These are phyloP conservation scores for Solanum peruvianum DNA, from an alignment of 257 asterid genomes.

Conservation along the genomic window DNA sequence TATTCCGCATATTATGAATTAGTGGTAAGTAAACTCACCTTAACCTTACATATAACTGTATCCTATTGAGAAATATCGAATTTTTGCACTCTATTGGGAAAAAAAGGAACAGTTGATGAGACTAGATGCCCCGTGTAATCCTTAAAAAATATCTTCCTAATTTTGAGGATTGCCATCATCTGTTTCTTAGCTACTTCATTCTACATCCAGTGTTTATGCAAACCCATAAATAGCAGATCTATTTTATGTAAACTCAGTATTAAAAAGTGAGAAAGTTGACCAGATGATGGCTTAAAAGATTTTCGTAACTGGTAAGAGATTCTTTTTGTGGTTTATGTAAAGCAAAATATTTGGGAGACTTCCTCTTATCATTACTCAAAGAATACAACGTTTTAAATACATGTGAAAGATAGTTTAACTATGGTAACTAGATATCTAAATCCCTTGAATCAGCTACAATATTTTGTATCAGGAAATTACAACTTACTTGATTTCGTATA, in stretches of 20 bases:
- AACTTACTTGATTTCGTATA: background rate
- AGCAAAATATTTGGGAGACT: background rate
- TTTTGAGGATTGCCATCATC: background rate
- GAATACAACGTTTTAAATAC: background rate
- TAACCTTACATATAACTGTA: background rate
- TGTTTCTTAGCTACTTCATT: background rate
- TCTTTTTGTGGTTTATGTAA: background rate
- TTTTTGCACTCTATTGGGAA: background rate
- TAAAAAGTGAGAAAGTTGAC: background rate
- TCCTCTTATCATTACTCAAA: background rate
- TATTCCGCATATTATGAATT: conserved; percentile 80
- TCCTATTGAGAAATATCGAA: background rate
- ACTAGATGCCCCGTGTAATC: background rate
- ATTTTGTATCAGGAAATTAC: background rate
- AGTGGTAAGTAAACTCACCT: conserved; percentile 52
- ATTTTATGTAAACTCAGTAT: background rate
- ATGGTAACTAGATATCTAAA: background rate
- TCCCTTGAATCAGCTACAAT: background rate
- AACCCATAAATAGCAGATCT: background rate
- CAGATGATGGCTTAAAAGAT: background rate
- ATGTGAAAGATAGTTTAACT: background rate
- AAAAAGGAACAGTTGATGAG: background rate
- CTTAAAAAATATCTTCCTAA: background rate
- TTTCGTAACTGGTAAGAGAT: background rate
- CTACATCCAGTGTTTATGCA: background rate